Conservation (phyloP, 306 rosid species). For the Cicer chorassanicum region DNA sequence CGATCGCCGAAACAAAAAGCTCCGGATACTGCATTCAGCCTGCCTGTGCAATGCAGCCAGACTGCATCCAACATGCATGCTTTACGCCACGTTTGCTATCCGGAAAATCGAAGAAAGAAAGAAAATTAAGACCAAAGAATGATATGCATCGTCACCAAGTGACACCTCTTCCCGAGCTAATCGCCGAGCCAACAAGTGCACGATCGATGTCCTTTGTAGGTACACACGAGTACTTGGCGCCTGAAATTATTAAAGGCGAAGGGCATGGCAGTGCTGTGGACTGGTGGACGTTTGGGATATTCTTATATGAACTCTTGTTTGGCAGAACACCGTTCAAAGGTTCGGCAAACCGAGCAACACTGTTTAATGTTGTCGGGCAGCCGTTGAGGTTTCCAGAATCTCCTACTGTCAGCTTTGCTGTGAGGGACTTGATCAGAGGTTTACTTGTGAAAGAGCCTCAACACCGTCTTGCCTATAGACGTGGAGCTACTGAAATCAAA, state of each 20-base stretch:
- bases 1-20: slow-evolving; percentile 56
- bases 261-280: slow-evolving; percentile 99
- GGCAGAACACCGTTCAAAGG: slow-evolving; percentile 96
- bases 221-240: slow-evolving; percentile 96
- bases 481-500: slow-evolving; percentile 93
- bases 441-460: slow-evolving; percentile 97
- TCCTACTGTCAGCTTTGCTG: slow-evolving; percentile 92
- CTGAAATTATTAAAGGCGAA: slow-evolving; percentile 94
- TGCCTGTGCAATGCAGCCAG: slow-evolving; percentile 77
- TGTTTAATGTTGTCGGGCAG: slow-evolving; percentile 94
- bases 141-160: slow-evolving; percentile 71
- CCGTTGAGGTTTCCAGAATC: slow-evolving; percentile 92
- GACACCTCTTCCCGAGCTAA: slow-evolving; percentile 83
- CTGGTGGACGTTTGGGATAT: slow-evolving; percentile 99
- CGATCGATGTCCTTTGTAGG: slow-evolving; percentile 98
- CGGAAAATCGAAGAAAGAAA: slow-evolving; percentile 71
- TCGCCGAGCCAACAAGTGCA: slow-evolving; percentile 90
- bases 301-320: slow-evolving; percentile 89
- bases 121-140: slow-evolving; percentile 60
- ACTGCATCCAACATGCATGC: slow-evolving; percentile 86
- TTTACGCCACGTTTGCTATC: slow-evolving; percentile 77
- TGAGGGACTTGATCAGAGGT: slow-evolving; percentile 93
- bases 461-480: slow-evolving; percentile 92
- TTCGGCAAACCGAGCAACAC: slow-evolving; percentile 79
- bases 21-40: slow-evolving; percentile 85